Evolutionary conservation across 1,284 basidiomycete genomes (phyloP).

Genomic region (Microbotryomycetes sp.): DNA sequence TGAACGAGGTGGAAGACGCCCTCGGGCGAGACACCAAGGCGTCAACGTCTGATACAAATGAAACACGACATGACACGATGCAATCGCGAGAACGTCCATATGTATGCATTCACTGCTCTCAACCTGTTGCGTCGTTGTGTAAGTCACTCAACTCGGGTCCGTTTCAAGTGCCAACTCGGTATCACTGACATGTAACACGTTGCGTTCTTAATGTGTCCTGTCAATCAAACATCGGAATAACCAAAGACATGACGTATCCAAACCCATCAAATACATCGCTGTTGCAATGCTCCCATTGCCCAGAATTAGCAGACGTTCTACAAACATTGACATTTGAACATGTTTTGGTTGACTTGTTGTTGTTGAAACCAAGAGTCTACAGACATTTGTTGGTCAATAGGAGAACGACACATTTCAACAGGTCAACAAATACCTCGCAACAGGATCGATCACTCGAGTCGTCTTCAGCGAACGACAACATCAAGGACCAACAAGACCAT

Average conservation of each 20-base stretch:
- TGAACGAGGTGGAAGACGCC: too few relatives aligned
- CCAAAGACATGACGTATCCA: slow-evolving; percentile 19
- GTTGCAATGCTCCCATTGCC: slow-evolving; percentile 11
- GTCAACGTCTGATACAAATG: too few relatives aligned
- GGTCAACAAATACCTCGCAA: too few relatives aligned
- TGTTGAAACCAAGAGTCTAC: slow-evolving; percentile 19
- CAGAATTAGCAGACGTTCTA: slow-evolving; percentile 9
- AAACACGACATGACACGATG: too few relatives aligned
- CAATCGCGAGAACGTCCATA: not conserved
- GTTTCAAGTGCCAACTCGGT: not conserved
- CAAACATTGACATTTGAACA: slow-evolving; percentile 7
- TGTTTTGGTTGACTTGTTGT: slow-evolving; percentile 24
- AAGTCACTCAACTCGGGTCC: not conserved
- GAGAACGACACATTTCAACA: not conserved
- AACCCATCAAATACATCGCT: slow-evolving; percentile 26
- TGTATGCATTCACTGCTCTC: slow-evolving; percentile 16
- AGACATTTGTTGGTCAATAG: slow-evolving; percentile 25
- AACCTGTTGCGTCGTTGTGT: slow-evolving; percentile 9
- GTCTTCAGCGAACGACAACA: not conserved
- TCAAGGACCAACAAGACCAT: not conserved
- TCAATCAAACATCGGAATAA: not conserved
- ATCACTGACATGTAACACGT: not conserved
- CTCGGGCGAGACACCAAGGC: too few relatives aligned
- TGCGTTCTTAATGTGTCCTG: not conserved
- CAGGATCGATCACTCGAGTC: too few relatives aligned